Evolutionary conservation across 805 yeast genomes (phyloP).

Genomic region (Kluyveromyces lactis): DNA sequence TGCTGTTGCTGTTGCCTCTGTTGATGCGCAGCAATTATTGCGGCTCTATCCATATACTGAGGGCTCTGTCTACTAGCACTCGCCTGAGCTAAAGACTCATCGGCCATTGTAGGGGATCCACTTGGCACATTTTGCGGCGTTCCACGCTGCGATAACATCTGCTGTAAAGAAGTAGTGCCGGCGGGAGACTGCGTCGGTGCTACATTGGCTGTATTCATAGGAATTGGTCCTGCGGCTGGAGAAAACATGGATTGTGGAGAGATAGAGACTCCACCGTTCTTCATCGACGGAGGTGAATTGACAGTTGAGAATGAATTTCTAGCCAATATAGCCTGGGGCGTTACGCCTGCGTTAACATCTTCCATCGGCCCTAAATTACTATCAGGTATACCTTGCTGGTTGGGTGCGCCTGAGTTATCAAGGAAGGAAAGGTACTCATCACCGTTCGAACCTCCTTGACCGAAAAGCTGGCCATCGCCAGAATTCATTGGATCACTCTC

Average conservation of each 20-base stretch:
- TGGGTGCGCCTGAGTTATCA: slow-evolving; percentile 21
- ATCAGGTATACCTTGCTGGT: neutral
- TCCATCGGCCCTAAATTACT: neutral
- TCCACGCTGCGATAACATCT: slow-evolving; percentile 9
- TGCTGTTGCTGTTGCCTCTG: slow-evolving; percentile 29
- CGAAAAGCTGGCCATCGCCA: slow-evolving; percentile 1
- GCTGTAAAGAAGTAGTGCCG: slow-evolving; percentile 5
- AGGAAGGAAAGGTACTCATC: slow-evolving; percentile 31
- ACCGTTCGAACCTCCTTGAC: slow-evolving; percentile 3
- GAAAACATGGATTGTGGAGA: slow-evolving; percentile 22
- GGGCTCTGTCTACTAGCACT: slow-evolving; percentile 1
- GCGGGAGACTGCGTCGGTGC: neutral
- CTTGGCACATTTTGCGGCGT: slow-evolving; percentile 9
- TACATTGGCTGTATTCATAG: slow-evolving; percentile 8
- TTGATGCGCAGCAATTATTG: slow-evolving; percentile 34
- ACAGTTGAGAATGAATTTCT: slow-evolving; percentile 15
- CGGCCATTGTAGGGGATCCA: slow-evolving; percentile 4
- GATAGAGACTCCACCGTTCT: slow-evolving; percentile 9
- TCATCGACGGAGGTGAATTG: slow-evolving; percentile 4
- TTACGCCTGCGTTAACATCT: slow-evolving; percentile 7
- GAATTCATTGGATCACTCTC: neutral
- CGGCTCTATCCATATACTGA: slow-evolving; percentile 28
- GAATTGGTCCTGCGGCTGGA: slow-evolving; percentile 7
- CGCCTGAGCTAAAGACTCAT: neutral
- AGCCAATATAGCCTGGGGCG: slow-evolving; percentile 29